Percentiles rank a stretch among this genome's conserved stretches.
Evolutionary conservation across 1,139 yeast species (phyloP).

Genomic region (Zygosaccharomyces pseudobailii): DNA sequence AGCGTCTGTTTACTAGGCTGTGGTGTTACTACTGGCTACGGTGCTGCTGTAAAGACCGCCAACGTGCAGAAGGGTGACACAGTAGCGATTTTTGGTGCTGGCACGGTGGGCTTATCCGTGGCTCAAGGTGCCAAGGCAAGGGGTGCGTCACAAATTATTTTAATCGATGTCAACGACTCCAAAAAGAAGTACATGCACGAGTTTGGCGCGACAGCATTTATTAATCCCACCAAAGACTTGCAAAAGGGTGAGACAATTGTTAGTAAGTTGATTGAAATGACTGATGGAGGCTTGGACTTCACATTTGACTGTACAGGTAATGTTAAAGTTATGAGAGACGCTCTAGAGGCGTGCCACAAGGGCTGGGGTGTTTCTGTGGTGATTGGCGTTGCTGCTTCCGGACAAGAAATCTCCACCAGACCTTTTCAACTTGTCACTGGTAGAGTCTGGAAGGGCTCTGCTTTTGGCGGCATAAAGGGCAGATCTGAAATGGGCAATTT

Average conservation of each 20-base stretch:
- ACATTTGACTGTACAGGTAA: constrained; percentile 99
- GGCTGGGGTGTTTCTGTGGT: constrained; percentile 97
- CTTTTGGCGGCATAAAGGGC: constrained; percentile 98
- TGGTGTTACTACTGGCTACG: constrained; percentile 97
- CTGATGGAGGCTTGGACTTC: constrained; percentile 94
- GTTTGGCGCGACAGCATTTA: constrained; percentile 93
- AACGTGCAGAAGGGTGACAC: constrained; percentile 88
- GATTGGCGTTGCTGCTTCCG: constrained; percentile 98
- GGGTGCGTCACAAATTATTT: constrained; percentile 77
- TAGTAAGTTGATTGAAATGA: constrained; percentile 76
- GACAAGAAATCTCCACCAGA: constrained; percentile 91
- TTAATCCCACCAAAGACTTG: constrained; percentile 69
- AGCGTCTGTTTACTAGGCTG: constrained; percentile 92
- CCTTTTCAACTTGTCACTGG: constrained; percentile 99
- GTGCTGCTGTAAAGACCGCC: constrained; percentile 95
- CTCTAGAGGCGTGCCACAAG: constrained; percentile 94
- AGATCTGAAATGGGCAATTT: constrained; percentile 90
- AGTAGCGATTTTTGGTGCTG: constrained; percentile 96
- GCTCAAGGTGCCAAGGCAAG: constrained; percentile 89
- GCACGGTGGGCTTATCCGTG: constrained; percentile 93
- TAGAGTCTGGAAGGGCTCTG: constrained; percentile 97
- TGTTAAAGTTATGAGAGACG: constrained; percentile 88
- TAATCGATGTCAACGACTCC: constrained; percentile 77
- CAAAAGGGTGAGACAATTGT: constrained; percentile 74
- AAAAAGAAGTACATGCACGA: constrained; percentile 81